Conservation (phyloP, 202 grass and related monocot species). For the Setaria viridis region DNA sequence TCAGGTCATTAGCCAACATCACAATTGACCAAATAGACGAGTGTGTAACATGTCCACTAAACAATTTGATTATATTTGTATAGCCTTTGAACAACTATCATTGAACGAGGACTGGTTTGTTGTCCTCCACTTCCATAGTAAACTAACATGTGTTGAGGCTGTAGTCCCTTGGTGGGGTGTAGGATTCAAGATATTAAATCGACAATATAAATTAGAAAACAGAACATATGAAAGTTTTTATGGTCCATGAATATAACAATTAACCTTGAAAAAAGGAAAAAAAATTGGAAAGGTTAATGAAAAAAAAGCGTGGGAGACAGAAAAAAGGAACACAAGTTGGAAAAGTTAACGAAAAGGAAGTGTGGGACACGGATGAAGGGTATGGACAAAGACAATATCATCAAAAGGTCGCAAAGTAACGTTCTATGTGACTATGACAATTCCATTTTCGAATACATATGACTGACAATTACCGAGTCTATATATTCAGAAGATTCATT, state of each 20-base stretch:
- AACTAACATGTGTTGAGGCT: neutral
- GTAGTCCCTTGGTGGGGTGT: neutral
- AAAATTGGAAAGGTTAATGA: neutral
- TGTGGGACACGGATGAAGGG: neutral
- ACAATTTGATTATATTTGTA: too few species aligned
- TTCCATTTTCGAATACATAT: too few species aligned
- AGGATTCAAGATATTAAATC: neutral
- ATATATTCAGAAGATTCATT: neutral
- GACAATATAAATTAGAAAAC: neutral
- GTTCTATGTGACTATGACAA: neutral
- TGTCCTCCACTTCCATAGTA: neutral
- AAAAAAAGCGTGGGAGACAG: neutral
- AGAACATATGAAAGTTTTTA: neutral
- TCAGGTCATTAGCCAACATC: slow-evolving; percentile 1
- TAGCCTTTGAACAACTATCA: too few species aligned
- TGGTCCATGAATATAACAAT: neutral
- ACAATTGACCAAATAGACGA: neutral
- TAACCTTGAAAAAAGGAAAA: neutral
- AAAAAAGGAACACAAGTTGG: neutral
- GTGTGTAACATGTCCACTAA: neutral
- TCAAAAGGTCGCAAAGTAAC: neutral
- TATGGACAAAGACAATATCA: slow-evolving; percentile 7
- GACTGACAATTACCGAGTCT: neutral
- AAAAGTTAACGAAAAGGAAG: neutral
- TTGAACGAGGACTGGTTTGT: too few species aligned